Evolutionary conservation across 257 asterid species (phyloP).

Genomic region (Nicotiana sylvestris): DNA sequence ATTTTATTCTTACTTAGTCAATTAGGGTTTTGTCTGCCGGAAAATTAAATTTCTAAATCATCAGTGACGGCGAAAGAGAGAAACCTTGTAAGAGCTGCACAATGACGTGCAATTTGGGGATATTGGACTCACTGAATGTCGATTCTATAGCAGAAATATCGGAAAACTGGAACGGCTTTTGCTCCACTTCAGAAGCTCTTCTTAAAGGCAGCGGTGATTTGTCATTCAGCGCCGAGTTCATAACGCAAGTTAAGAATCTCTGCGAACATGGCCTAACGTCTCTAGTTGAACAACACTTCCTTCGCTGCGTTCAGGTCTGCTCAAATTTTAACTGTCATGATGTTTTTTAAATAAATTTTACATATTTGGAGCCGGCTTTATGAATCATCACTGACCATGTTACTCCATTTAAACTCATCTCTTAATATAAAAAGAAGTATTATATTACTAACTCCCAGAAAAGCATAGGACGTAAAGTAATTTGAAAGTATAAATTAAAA

Average conservation of each 20-base stretch:
- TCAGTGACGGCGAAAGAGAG: neutral
- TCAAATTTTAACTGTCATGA: neutral
- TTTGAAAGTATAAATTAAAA: neutral
- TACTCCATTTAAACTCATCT: too few relatives aligned
- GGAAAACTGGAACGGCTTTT: constrained; percentile 66
- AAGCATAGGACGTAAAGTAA: too few relatives aligned
- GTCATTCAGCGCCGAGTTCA: constrained; percentile 38
- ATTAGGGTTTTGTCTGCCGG: neutral
- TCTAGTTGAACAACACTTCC: constrained; percentile 63
- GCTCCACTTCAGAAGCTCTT: constrained; percentile 47
- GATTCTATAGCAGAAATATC: constrained; percentile 43
- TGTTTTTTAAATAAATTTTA: too few relatives aligned
- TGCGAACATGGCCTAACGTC: constrained; percentile 58
- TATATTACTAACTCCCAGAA: too few relatives aligned
- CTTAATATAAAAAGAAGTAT: too few relatives aligned
- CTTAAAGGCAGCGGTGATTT: constrained; percentile 43
- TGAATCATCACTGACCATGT: too few relatives aligned
- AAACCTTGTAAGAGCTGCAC: constrained; percentile 10
- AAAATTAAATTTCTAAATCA: neutral
- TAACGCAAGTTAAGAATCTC: constrained; percentile 41
- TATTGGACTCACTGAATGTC: constrained; percentile 52
- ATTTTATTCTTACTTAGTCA: neutral
- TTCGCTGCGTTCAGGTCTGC: constrained; percentile 60
- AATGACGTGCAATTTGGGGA: constrained; percentile 48
- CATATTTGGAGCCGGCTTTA: too few relatives aligned